Percentiles rank a stretch among this genome's conserved stretches.
Evolutionary conservation across 176 grass and related monocot species (phyloP).

Genomic region (Carex pumila): DNA sequence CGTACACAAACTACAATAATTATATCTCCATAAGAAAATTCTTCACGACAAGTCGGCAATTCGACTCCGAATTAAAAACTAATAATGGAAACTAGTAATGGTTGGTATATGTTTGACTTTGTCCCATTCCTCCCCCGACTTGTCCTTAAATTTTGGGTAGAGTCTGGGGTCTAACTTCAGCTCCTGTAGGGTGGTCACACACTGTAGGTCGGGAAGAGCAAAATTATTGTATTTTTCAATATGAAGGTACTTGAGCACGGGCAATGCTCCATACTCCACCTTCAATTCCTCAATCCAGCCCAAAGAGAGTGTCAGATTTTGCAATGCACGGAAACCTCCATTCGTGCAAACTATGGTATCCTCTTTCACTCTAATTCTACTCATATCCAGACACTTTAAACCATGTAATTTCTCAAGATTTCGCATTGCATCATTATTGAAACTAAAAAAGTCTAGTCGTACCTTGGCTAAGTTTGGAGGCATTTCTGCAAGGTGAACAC

Average conservation of each 20-base stretch:
- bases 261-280: no score
- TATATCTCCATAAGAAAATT: not conserved
- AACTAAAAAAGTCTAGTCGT: fast-evolving
- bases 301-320: no score
- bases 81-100: no score
- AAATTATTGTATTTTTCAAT: no score
- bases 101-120: not conserved
- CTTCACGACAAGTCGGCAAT: no score
- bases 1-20: not conserved
- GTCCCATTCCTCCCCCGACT: not conserved
- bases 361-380: fast-evolving
- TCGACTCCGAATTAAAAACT: no score
- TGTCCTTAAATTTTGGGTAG: not conserved
- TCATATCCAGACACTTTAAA: not conserved
- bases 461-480: not conserved
- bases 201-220: no score
- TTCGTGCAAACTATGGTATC: no score
- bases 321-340: no score
- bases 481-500: not conserved
- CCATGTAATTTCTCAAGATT: not conserved
- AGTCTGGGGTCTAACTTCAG: fast-evolving
- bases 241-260: no score
- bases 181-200: no score
- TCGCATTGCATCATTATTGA: not conserved
- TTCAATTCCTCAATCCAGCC: no score